A percentile compares a stretch with the other conserved stretches of the same genome.
Evolutionary conservation across 148 eudicot species (phyloP).

Genomic region (Rhododendron vialii): DNA sequence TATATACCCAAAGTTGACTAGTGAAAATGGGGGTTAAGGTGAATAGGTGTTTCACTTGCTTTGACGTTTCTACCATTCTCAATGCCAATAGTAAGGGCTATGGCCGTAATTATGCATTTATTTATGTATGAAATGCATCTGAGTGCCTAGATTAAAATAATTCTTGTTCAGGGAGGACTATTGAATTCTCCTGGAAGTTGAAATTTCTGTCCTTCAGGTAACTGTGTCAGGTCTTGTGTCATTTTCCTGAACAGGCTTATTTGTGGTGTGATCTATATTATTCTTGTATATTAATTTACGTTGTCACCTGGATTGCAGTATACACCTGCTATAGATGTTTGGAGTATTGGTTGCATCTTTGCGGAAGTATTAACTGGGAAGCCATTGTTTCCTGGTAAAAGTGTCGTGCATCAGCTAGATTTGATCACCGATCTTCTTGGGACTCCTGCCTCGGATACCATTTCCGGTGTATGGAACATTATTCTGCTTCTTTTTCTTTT

Average conservation of each 20-base stretch:
- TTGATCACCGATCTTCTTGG: constrained; percentile 93
- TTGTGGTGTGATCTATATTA: constrained; percentile 12
- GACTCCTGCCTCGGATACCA: constrained; percentile 70
- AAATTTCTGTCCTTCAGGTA: constrained; percentile 55
- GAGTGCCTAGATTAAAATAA: constrained; percentile 64
- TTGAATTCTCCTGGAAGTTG: constrained; percentile 75
- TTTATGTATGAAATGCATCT: constrained; percentile 18
- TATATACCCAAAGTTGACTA: neutral
- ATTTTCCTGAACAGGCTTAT: constrained; percentile 21
- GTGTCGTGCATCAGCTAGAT: constrained; percentile 91
- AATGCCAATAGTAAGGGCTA: neutral
- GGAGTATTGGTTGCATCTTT: constrained; percentile 97
- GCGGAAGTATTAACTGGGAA: constrained; percentile 83
- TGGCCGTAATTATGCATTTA: constrained; percentile 1
- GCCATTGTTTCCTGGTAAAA: constrained; percentile 93
- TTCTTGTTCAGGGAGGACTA: constrained; percentile 74
- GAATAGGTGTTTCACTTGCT: neutral
- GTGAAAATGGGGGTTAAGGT: neutral
- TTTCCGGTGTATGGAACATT: constrained; percentile 56
- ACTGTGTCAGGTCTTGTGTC: constrained; percentile 37
- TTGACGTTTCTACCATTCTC: neutral
- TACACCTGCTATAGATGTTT: constrained; percentile 91
- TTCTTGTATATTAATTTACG: constrained; percentile 14
- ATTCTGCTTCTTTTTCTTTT: neutral
- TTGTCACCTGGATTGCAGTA: constrained; percentile 52